These are phyloP conservation scores for Firmiana major DNA, from an alignment of 345 rosid genomes.

Conservation along the genomic window DNA sequence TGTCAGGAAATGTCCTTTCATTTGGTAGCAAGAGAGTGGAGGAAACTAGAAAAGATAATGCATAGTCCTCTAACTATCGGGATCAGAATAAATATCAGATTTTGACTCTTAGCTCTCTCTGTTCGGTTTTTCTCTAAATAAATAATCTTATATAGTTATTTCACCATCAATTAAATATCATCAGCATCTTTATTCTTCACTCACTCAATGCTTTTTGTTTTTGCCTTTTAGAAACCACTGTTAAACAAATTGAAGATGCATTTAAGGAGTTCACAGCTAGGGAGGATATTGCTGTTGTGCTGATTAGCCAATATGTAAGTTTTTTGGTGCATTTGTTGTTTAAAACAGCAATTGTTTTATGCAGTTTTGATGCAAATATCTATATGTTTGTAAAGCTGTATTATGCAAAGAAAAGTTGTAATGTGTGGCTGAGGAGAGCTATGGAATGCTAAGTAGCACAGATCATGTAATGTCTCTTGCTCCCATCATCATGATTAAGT, in stretches of 20 bases:
- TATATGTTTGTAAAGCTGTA: neutral
- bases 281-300: constrained; percentile 70
- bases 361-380: neutral
- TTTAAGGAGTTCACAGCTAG: constrained; percentile 78
- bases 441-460: neutral
- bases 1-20: neutral
- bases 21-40: neutral
- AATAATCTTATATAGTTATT: neutral
- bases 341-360: neutral
- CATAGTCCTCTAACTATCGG: neutral
- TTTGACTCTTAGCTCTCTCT: neutral
- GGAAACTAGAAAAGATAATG: neutral
- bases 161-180: neutral
- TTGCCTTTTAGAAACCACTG: constrained; percentile 59
- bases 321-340: neutral
- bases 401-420: neutral
- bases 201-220: neutral
- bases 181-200: neutral
- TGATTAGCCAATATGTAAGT: constrained; percentile 86
- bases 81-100: neutral
- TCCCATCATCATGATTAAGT: neutral
- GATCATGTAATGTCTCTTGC: neutral
- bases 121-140: neutral
- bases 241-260: constrained; percentile 77
- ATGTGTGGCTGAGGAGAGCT: neutral